Percentiles rank a stretch among this genome's conserved stretches.
Evolutionary conservation across 345 rosid species (phyloP).

Genomic region (Firmiana major): DNA sequence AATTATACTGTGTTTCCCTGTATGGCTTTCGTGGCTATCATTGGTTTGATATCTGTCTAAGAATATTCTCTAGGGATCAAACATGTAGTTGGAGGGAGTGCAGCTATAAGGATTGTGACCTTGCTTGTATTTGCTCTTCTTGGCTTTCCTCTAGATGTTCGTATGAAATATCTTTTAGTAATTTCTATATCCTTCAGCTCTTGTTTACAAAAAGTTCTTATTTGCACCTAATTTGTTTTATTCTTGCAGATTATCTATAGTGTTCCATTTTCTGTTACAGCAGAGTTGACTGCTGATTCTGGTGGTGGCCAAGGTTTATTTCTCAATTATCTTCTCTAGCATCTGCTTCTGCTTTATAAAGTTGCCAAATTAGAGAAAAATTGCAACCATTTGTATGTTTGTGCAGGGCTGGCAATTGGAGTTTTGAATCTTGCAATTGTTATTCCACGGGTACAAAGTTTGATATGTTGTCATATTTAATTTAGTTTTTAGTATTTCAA

Average conservation of each 20-base stretch:
- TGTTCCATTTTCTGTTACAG: slow-evolving; percentile 91
- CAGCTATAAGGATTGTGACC: slow-evolving; percentile 61
- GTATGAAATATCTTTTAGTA: slow-evolving; percentile 25
- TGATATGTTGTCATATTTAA: background rate
- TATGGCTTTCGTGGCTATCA: slow-evolving; percentile 79
- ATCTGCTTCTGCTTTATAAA: background rate
- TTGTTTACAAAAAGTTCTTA: background rate
- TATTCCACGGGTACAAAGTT: slow-evolving; percentile 64
- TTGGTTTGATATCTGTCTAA: slow-evolving; percentile 61
- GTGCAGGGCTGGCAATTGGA: slow-evolving; percentile 91
- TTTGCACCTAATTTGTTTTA: slow-evolving; percentile 9
- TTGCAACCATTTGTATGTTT: background rate
- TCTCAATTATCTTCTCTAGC: slow-evolving; percentile 8
- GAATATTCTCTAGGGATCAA: slow-evolving; percentile 54
- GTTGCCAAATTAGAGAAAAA: background rate
- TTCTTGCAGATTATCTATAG: slow-evolving; percentile 77
- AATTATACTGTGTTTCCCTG: slow-evolving; percentile 78
- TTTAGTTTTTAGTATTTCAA: background rate
- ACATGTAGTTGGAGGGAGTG: slow-evolving; percentile 54
- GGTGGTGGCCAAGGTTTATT: slow-evolving; percentile 91
- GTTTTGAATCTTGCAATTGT: slow-evolving; percentile 93
- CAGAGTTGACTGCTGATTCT: slow-evolving; percentile 91
- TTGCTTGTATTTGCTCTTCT: slow-evolving; percentile 80
- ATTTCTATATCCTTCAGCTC: background rate
- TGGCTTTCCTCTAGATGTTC: slow-evolving; percentile 95